Evolutionary conservation across 2,329 filamentous ascomycete species (phyloP), one percentile per base, ranked within the genome.

Genomic region (Cladophialophora carrionii): DNA sequence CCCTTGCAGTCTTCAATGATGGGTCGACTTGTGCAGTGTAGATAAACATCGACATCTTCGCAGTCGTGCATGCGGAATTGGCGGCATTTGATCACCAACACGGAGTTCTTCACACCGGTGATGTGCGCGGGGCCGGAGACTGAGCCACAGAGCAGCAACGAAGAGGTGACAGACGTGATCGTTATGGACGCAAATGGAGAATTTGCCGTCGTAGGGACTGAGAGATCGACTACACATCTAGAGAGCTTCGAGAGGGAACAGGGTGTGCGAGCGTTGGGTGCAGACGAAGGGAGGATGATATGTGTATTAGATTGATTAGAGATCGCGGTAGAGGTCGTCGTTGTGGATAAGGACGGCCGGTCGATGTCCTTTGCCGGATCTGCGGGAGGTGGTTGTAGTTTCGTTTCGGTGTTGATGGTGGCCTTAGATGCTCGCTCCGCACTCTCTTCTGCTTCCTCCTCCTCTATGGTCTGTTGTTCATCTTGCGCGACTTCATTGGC

Each of bases 11-110:
- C 89, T 77, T 99, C 95, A 69, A 99, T 96, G 71, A 99, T 97
- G 0, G 95, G 95, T 67, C 92, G 87, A 72, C 91, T 95, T 0
- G 83, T 82, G 74, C 90, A 93, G 70, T 89, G 85, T 64, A 99
- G 81, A 75, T 98, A 98, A 10, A 99, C 83, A 70, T 91, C 87
- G 41, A 96, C 90, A 66, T 92, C 85, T 52, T 80, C 82, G 74
- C 91, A 96, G 70, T 94, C 90, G 75, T 99, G 95, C 81, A 99
- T 94, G 24, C 95, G 86, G 72, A 96, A 92, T 77, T 99, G 95
- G n/a, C 90, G 85, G 59, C 91, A 90, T 6, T 86, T 83, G 2
- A 96, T 87, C 0, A 97, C 87, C 26, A 72, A 37, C n/a, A 92
- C 85, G 68, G 88, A 90, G 72, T 91, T 82, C 57, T 82, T 80